phyloP scores from a whole-genome alignment of 352 stramenopile genomes.

The Pythium aphanidermatum region DNA sequence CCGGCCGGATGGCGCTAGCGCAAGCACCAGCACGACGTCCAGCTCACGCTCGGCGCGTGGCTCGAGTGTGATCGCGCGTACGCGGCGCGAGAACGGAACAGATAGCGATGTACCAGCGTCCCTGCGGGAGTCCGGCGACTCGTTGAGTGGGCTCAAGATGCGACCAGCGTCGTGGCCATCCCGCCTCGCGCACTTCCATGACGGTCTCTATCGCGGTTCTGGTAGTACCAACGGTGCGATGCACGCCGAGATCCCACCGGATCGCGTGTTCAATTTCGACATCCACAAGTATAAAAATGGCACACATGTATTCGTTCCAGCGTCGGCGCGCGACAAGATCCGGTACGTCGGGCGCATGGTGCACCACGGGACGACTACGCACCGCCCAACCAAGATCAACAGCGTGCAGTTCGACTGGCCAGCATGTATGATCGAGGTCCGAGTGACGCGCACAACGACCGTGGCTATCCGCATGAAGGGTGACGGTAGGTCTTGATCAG shows the following conservation, averaged over 20 bases:
- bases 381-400: conserved; percentile 78
- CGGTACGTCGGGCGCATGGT: conserved; percentile 67
- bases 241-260: conserved; percentile 5
- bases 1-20: conserved; percentile 1
- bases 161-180: conserved; percentile 20
- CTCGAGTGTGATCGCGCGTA: too few species aligned
- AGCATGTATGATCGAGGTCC: conserved; percentile 56
- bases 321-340: conserved; percentile 67
- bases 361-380: conserved; percentile 52
- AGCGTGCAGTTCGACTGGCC: conserved; percentile 86
- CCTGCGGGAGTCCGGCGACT: conserved; percentile 1
- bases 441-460: conserved; percentile 43
- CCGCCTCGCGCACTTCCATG: conserved; percentile 8
- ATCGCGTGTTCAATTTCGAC: conserved; percentile 75
- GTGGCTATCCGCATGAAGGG: conserved; percentile 81
- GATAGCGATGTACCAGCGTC: conserved; percentile 5
- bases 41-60: too few species aligned
- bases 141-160: conserved; percentile 5
- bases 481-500: conserved; percentile 37
- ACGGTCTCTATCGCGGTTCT: conserved; percentile 1
- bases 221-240: not conserved
- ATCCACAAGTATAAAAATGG: conserved; percentile 72
- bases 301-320: conserved; percentile 54
- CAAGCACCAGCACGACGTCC: not conserved
- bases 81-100: conserved; percentile 8